Base-by-base conservation (phyloP, 1,284 basidiomycete species). In the Naganishia liquefaciens region DNA sequence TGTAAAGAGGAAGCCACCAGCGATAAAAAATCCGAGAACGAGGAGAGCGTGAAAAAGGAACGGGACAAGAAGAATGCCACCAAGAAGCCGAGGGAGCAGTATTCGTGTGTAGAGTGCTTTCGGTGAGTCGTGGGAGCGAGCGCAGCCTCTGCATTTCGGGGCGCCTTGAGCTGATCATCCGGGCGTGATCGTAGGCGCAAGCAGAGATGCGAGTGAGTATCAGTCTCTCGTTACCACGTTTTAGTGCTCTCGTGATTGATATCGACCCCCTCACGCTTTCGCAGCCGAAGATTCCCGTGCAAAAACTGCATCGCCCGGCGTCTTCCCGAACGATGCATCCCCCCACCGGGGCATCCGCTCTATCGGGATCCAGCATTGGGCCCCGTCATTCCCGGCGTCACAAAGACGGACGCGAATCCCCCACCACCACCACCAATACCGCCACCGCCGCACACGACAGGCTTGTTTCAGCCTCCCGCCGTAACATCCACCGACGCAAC, bases 11-110 rank as follows among this genome's bases (percentile, higher is more conserved):
- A 53, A 37, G n/a, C n/a, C n/a, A n/a, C 51, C 27, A 33, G 19
- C 5, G 51, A 33, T 7, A 19, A 53, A 17, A 53, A n/a, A 13
- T 5, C 5, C 46, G 25, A 47, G 23, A 25, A 21, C 5, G 55
- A 58, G 27, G 55, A 50, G 9, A 50, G 42, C 13, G 46, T 10
- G n/a, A 60, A 40, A 21, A 60, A 50, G 57, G 57, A 50, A 47
- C 37, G 46, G 33, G 57, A 60, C 33, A 37, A 39, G 46, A 60
- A 60, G 46, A 60, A 42, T 50, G 44, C 23, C 2, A 33, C 46
- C 6, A 65, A 65, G 55, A 65, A 65, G 42, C 64, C 64, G 11
- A 65, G 64, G 50, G 64, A 65, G 43, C 64, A 65, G 50, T 65
- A 60, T 53, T 60, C 55, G 13, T 65, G 64, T 23, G 64, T 61